Evolutionary conservation across 768 basidiomycete genomes (phyloP), one percentile per base, ranked within the genome.

Genomic region (Suillus brevipes): DNA sequence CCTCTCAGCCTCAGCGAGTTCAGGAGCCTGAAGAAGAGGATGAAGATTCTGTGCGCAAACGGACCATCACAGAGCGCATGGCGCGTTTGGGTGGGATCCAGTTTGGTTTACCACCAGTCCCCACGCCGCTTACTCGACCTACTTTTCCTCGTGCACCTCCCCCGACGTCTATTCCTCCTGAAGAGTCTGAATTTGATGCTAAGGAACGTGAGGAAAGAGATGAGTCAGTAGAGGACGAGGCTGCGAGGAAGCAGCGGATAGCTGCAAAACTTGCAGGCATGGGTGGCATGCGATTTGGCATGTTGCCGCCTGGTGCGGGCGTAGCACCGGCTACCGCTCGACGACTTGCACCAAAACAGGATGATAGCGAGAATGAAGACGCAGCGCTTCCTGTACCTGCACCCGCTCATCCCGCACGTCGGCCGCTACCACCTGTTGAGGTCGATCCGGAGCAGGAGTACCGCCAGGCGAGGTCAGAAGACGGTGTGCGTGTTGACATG

Each of bases 11-110:
- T 25, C 28, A 45, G 4, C 40, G 10, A 55, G 14, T 12, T 34
- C 38, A 63, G 12, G 73, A 72, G 16, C 65, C 36, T 59, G 38
- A 25, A n/a, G 65, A 40, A 52, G 25, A 81, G 64, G 82, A 84
- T 60, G 79, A 79, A 1, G 85, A 85, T 63, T 83, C 85, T 28
- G 77, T 76, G 2, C 82, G 89, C 57, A 84, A 88, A 28, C 83
- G 82, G 37, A 91, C 91, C 2, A 92, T 97, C 43, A 94, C 95
- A 1, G 94, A 97, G 64, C 85, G 95, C n/a, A 96, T 97, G 95
- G 95, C 95, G 1, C 93, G 88, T 71, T 81, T 97, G 0, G 94
- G 95, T 18, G 93, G 92, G 4, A 89, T 97, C 72, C 86, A 85
- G 66, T 90, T 95, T 68, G 93, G 93, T 1, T 87, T 84, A 52